Conservation (phyloP, 768 basidiomycete species). For the Ramaria rubella region DNA sequence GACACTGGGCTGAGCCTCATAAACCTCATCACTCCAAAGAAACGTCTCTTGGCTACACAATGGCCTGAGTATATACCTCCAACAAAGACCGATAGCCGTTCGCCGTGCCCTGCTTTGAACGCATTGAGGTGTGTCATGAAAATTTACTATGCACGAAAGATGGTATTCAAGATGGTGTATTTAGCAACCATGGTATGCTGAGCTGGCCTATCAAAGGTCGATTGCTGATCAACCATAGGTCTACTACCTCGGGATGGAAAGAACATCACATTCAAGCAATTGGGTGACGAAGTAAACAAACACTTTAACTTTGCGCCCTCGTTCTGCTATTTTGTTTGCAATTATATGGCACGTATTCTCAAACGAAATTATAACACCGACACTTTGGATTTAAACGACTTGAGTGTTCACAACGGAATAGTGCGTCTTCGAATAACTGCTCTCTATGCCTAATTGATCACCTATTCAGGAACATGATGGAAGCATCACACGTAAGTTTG, state of each 20-base stretch:
- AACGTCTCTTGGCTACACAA: constrained; percentile 36
- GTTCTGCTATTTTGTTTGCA: constrained; percentile 63
- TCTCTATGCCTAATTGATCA: background rate
- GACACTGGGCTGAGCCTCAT: constrained; percentile 44
- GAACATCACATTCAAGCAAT: constrained; percentile 55
- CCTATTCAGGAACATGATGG: constrained; percentile 12
- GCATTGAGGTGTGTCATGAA: constrained; percentile 37
- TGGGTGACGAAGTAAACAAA: constrained; percentile 16
- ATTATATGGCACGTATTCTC: constrained; percentile 51
- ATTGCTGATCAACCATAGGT: too few species aligned
- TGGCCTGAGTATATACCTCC: constrained; percentile 65
- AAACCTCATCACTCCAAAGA: constrained; percentile 46
- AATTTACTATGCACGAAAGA: constrained; percentile 15
- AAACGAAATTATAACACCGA: constrained; percentile 49
- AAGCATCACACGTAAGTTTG: constrained; percentile 9
- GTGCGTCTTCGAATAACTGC: constrained; percentile 18
- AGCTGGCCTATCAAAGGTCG: background rate
- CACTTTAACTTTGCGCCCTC: constrained; percentile 61
- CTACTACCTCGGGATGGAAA: constrained; percentile 58
- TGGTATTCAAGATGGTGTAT: background rate
- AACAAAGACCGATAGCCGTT: constrained; percentile 57
- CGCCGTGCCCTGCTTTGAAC: constrained; percentile 70
- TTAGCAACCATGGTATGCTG: background rate
- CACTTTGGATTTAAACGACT: constrained; percentile 57
- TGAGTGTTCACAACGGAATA: constrained; percentile 69